Evolutionary conservation across 108 stramenopile species (phyloP).

Genomic region (Nitzschia sp.): DNA sequence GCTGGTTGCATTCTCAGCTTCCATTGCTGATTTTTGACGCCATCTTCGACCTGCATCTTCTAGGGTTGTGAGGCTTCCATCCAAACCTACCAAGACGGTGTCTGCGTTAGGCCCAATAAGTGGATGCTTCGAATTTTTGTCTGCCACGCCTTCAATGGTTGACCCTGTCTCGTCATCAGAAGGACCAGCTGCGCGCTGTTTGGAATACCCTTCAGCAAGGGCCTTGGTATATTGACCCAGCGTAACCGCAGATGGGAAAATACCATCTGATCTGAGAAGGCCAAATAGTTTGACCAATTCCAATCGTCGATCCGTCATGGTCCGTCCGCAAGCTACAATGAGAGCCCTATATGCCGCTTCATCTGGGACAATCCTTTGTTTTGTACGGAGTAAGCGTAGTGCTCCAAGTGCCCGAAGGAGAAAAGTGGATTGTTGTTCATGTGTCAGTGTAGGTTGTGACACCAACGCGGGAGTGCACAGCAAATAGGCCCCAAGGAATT

Average conservation of each 20-base stretch:
- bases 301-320: slow-evolving; percentile 61
- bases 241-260: slow-evolving; percentile 82
- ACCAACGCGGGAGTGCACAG: slow-evolving; percentile 75
- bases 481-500: slow-evolving; percentile 77
- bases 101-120: slow-evolving; percentile 3
- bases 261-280: slow-evolving; percentile 74
- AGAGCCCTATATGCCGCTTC: slow-evolving; percentile 83
- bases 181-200: slow-evolving; percentile 33
- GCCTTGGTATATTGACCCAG: slow-evolving; percentile 84
- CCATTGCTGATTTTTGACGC: slow-evolving; percentile 38
- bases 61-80: slow-evolving; percentile 48
- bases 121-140: not conserved
- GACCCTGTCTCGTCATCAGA: slow-evolving; percentile 27
- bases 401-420: slow-evolving; percentile 81
- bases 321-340: slow-evolving; percentile 82
- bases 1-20: slow-evolving; percentile 5
- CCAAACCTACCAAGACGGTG: slow-evolving; percentile 47
- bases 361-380: slow-evolving; percentile 75
- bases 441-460: slow-evolving; percentile 49
- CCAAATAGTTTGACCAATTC: slow-evolving; percentile 82
- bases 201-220: slow-evolving; percentile 87
- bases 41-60: slow-evolving; percentile 75
- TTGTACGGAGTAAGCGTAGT: slow-evolving; percentile 64
- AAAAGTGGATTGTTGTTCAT: slow-evolving; percentile 65
- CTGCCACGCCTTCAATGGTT: slow-evolving; percentile 10